A percentile compares a stretch with the other conserved stretches of the same genome.
These are phyloP conservation scores for Sanghuangporus baumii DNA, from an alignment of 1,284 basidiomycete species.

Conservation along the genomic window DNA sequence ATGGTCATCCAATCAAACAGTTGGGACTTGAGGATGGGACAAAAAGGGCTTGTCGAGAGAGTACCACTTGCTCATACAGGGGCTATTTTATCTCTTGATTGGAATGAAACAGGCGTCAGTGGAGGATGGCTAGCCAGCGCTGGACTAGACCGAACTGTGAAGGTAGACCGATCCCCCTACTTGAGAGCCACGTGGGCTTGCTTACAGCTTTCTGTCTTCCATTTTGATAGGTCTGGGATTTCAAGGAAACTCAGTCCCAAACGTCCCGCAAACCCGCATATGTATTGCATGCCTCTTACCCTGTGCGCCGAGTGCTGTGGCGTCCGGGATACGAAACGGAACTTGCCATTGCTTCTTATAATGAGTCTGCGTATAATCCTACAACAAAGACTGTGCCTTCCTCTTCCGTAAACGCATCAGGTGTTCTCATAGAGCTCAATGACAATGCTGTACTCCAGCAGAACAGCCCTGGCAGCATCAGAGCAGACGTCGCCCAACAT, in stretches of 20 bases:
- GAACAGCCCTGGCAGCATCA: background rate
- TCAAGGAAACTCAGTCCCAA: conserved; percentile 30
- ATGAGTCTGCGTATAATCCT: conserved; percentile 44
- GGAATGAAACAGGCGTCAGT: conserved; percentile 46
- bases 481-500: background rate
- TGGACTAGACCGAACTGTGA: conserved; percentile 76
- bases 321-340: conserved; percentile 78
- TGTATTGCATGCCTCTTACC: conserved; percentile 69
- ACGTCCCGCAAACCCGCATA: conserved; percentile 53
- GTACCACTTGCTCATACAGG: conserved; percentile 75
- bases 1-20: conserved; percentile 29
- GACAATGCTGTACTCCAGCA: conserved; percentile 2
- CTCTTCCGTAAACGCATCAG: conserved; percentile 13
- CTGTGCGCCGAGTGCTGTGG: conserved; percentile 73
- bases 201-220: conserved; percentile 3
- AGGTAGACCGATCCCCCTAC: conserved; percentile 38
- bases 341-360: conserved; percentile 65
- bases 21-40: conserved; percentile 77
- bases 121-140: conserved; percentile 81
- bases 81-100: conserved; percentile 74
- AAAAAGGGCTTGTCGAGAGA: conserved; percentile 65
- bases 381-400: conserved; percentile 23
- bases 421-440: background rate
- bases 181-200: conserved; percentile 17
- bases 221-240: conserved; percentile 66